phyloP scores from a whole-genome alignment of 2,329 filamentous ascomycete genomes.

The Trichoderma oligosporum region DNA sequence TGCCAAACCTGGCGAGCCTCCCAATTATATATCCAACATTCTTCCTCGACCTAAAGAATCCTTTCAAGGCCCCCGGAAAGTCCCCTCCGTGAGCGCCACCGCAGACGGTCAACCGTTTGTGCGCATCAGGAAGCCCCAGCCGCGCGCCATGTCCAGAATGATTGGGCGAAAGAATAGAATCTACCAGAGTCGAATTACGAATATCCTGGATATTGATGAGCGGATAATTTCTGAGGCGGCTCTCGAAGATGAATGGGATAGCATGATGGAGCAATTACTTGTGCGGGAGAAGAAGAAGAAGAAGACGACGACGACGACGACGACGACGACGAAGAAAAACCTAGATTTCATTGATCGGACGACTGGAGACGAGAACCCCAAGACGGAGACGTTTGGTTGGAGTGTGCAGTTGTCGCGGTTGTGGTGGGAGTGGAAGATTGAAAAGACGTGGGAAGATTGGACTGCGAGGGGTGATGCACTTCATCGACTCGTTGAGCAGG shows the following conservation, averaged over 20 bases:
- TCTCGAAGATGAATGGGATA: slow-evolving; percentile 51
- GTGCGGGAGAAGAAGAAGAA: slow-evolving; percentile 17
- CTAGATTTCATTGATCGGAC: no score
- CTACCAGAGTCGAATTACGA: slow-evolving; percentile 41
- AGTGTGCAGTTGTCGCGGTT: slow-evolving; percentile 30
- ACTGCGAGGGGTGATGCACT: slow-evolving; percentile 41
- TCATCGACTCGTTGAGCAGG: slow-evolving; percentile 38
- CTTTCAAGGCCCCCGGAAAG: slow-evolving; percentile 39
- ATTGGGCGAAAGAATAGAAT: slow-evolving; percentile 49
- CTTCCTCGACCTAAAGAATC: slow-evolving; percentile 47
- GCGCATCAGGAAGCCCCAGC: slow-evolving; percentile 63
- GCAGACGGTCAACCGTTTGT: slow-evolving; percentile 60
- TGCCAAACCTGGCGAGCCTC: slow-evolving; percentile 35
- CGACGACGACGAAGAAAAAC: neutral
- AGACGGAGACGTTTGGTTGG: slow-evolving; percentile 31
- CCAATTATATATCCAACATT: slow-evolving; percentile 45
- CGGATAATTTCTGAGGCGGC: slow-evolving; percentile 30
- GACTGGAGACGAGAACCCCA: neutral
- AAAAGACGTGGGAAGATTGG: slow-evolving; percentile 36
- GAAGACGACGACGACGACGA: neutral
- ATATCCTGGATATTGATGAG: slow-evolving; percentile 39
- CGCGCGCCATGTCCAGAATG: slow-evolving; percentile 53
- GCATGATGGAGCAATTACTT: slow-evolving; percentile 31
- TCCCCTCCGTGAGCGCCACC: slow-evolving; percentile 55
- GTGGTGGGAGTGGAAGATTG: slow-evolving; percentile 33